phyloP scores from a whole-genome alignment of 495 filamentous ascomycete species.

The Sporormia fimetaria region DNA sequence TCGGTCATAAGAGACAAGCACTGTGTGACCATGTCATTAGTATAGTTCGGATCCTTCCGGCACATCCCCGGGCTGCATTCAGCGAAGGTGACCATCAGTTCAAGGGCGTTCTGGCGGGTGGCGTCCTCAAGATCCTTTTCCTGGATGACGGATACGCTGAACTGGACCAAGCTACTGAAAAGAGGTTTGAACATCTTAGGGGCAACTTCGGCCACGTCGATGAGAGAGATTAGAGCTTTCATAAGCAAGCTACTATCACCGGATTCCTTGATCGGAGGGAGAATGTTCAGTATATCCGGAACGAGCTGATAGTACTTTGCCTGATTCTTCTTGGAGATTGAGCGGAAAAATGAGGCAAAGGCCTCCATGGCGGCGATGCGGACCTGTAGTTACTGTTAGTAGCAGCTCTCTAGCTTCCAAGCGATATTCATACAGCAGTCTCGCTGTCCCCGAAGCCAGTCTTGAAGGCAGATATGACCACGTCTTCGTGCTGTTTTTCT shows the following conservation, averaged over 20 bases:
- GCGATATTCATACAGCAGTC: constrained; percentile 47
- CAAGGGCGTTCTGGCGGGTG: constrained; percentile 85
- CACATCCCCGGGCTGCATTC: constrained; percentile 91
- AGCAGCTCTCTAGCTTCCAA: background rate
- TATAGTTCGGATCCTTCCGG: constrained; percentile 81
- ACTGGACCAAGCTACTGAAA: constrained; percentile 83
- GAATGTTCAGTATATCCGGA: constrained; percentile 79
- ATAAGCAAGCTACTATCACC: constrained; percentile 81
- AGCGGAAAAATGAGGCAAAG: constrained; percentile 90
- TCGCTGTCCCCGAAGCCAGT: constrained; percentile 86
- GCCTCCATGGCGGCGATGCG: constrained; percentile 92
- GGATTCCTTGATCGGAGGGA: constrained; percentile 83
- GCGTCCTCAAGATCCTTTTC: constrained; percentile 89
- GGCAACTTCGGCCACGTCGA: constrained; percentile 81
- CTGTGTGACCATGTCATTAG: constrained; percentile 94
- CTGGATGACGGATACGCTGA: constrained; percentile 83
- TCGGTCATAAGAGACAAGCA: constrained; percentile 99
- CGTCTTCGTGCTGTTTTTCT: constrained; percentile 84
- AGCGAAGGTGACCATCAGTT: constrained; percentile 97
- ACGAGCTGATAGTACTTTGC: constrained; percentile 76
- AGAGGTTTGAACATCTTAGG: constrained; percentile 93
- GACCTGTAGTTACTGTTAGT: constrained; percentile 42
- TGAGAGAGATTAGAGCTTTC: constrained; percentile 76
- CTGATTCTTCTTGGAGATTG: constrained; percentile 73
- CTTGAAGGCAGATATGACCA: constrained; percentile 71